Conservation (phyloP, 371 early-diverging fungal species). For the Mucor lusitanicus region DNA sequence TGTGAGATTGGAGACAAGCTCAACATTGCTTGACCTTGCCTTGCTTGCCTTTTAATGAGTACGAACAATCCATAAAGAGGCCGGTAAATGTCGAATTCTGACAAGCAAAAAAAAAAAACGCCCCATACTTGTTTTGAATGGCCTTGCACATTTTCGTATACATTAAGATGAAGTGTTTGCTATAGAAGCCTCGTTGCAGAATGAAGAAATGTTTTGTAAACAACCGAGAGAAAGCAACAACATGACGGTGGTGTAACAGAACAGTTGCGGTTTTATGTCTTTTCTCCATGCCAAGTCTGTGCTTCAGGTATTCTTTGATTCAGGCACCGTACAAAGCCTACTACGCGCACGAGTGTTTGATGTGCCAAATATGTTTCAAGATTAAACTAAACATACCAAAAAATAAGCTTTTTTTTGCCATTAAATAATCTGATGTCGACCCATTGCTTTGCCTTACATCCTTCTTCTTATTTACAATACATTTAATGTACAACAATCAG, state of each 20-base stretch:
- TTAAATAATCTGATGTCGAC: not conserved
- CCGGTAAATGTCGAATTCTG: too few relatives aligned
- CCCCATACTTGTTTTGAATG: not conserved
- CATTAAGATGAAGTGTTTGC: not conserved
- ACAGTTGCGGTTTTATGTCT: not conserved
- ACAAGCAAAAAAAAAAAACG: not conserved
- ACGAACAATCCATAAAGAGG: too few relatives aligned
- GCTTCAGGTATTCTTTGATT: conserved; percentile 3
- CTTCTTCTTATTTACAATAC: conserved; percentile 3
- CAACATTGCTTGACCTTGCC: too few relatives aligned
- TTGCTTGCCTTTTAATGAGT: too few relatives aligned
- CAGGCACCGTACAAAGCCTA: not conserved
- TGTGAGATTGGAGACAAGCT: not conserved
- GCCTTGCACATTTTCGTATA: not conserved
- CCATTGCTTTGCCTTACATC: not conserved
- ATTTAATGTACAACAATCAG: not conserved
- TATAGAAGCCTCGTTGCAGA: not conserved
- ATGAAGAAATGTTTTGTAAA: not conserved
- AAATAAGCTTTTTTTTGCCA: conserved; percentile 1
- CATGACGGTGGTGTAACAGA: not conserved
- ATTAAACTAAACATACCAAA: not conserved
- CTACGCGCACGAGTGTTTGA: not conserved
- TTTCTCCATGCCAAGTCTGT: not conserved
- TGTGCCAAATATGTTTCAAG: conserved; percentile 2
- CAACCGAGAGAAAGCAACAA: not conserved